These are phyloP conservation scores for Alternaria sp. DNA, from an alignment of 2,329 filamentous ascomycete genomes.

Conservation along the genomic window DNA sequence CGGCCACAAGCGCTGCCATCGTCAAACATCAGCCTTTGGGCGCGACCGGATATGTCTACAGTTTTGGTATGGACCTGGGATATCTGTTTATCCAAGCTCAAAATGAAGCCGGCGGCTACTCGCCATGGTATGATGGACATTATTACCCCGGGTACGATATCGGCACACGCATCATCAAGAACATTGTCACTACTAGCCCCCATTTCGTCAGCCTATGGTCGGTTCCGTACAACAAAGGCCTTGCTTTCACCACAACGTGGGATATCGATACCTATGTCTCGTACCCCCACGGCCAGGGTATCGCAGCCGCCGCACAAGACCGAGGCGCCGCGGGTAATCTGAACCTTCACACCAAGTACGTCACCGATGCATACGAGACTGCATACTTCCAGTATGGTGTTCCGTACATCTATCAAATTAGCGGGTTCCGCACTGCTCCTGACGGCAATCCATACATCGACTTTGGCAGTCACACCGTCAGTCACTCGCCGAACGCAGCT, in stretches of 20 bases:
- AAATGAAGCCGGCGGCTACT: slow-evolving; percentile 9
- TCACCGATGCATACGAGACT: slow-evolving; percentile 14
- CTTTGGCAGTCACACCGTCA: slow-evolving; percentile 17
- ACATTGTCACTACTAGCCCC: slow-evolving; percentile 12
- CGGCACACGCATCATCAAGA: slow-evolving; percentile 16
- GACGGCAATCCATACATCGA: slow-evolving; percentile 15
- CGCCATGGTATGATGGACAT: slow-evolving; percentile 14
- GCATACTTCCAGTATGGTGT: slow-evolving; percentile 18
- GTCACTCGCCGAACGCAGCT: slow-evolving; percentile 16
- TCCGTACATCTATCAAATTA: slow-evolving; percentile 18
- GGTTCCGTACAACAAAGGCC: slow-evolving; percentile 18
- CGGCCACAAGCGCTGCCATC: slow-evolving; percentile 9
- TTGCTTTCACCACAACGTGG: slow-evolving; percentile 16
- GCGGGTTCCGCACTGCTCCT: slow-evolving; percentile 9
- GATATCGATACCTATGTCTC: slow-evolving; percentile 19
- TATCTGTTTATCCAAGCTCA: slow-evolving; percentile 11
- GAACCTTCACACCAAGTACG: slow-evolving; percentile 18
- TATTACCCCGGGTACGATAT: slow-evolving; percentile 19
- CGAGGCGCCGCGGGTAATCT: slow-evolving; percentile 13
- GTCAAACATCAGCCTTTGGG: slow-evolving; percentile 12
- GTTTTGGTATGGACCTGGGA: slow-evolving; percentile 16
- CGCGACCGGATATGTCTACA: slow-evolving; percentile 13
- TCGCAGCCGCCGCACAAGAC: slow-evolving; percentile 16
- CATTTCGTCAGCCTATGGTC: slow-evolving; percentile 15
- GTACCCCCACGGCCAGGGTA: slow-evolving; percentile 16